Evolutionary conservation across 192 early-diverging fungal genomes (phyloP).

Genomic region (Coemansia sp.): DNA sequence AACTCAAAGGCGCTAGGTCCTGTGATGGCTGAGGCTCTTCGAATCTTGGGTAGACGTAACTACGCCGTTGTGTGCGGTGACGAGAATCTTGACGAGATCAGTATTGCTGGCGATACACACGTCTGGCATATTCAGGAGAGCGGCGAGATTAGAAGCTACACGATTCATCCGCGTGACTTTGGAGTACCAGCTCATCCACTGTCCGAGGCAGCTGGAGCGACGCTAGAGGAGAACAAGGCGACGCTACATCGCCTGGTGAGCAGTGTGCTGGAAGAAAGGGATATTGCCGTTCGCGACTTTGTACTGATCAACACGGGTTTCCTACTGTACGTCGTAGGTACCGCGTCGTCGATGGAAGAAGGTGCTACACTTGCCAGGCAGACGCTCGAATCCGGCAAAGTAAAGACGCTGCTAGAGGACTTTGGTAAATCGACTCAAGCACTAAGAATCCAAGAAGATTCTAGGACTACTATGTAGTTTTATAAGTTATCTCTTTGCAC

Average conservation of each 20-base stretch:
- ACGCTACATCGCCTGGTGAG: conserved; percentile 67
- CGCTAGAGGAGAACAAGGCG: conserved; percentile 66
- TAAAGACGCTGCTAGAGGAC: conserved; percentile 58
- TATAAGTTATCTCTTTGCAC: conserved; percentile 7
- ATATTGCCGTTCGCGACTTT: conserved; percentile 77
- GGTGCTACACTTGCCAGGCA: conserved; percentile 74
- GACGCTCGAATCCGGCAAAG: conserved; percentile 71
- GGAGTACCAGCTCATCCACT: conserved; percentile 73
- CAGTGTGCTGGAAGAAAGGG: conserved; percentile 58
- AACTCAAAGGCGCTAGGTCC: conserved; percentile 72
- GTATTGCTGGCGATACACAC: conserved; percentile 78
- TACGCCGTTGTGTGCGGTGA: conserved; percentile 89
- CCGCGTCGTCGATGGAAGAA: conserved; percentile 66
- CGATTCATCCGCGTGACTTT: conserved; percentile 78
- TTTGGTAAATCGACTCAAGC: conserved; percentile 54
- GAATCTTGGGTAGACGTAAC: conserved; percentile 68
- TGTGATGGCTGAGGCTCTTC: conserved; percentile 80
- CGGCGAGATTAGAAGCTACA: conserved; percentile 60
- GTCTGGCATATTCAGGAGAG: conserved; percentile 78
- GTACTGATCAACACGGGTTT: conserved; percentile 87
- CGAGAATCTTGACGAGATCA: conserved; percentile 88
- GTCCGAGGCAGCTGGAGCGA: conserved; percentile 66
- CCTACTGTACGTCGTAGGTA: conserved; percentile 73
- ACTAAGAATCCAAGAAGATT: conserved; percentile 6
- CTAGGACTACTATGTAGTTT: neutral